Percentiles rank a stretch among this genome's conserved stretches.
Evolutionary conservation across 2,329 filamentous ascomycete species (phyloP).

Genomic region (Ceratocystis eucalypticola): DNA sequence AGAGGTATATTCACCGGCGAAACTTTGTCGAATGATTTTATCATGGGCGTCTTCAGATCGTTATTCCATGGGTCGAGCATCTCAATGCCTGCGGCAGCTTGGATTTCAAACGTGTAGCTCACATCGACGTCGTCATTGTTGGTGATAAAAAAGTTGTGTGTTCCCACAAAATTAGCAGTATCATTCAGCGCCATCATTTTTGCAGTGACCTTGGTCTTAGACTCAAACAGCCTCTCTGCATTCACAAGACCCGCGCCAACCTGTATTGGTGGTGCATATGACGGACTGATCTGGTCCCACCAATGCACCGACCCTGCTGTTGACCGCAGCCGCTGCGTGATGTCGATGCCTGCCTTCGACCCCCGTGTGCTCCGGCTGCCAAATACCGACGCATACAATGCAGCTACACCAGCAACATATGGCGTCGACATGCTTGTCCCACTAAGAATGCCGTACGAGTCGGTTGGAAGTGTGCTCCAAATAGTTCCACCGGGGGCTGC

Average conservation of each 20-base stretch:
- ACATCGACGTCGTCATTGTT: slow-evolving; percentile 32
- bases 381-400: slow-evolving; percentile 31
- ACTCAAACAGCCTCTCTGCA: slow-evolving; percentile 32
- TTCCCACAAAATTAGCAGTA: slow-evolving; percentile 30
- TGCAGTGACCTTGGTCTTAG: slow-evolving; percentile 29
- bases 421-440: slow-evolving; percentile 46
- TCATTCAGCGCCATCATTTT: slow-evolving; percentile 37
- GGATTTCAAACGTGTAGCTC: slow-evolving; percentile 30
- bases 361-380: slow-evolving; percentile 31
- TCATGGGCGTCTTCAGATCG: slow-evolving; percentile 12
- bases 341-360: slow-evolving; percentile 7
- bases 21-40: slow-evolving; percentile 13
- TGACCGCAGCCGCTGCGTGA: slow-evolving; percentile 14
- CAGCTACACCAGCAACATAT: slow-evolving; percentile 39
- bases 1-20: slow-evolving; percentile 9
- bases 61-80: slow-evolving; percentile 10
- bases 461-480: slow-evolving; percentile 35
- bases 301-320: slow-evolving; percentile 11
- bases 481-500: slow-evolving; percentile 38
- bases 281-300: slow-evolving; percentile 23
- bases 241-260: slow-evolving; percentile 37
- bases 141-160: slow-evolving; percentile 29
- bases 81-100: slow-evolving; percentile 23
- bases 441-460: slow-evolving; percentile 34
- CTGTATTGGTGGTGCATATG: slow-evolving; percentile 23